phyloP scores from a whole-genome alignment of 148 eudicot species.

The Nepenthes gracilis region DNA sequence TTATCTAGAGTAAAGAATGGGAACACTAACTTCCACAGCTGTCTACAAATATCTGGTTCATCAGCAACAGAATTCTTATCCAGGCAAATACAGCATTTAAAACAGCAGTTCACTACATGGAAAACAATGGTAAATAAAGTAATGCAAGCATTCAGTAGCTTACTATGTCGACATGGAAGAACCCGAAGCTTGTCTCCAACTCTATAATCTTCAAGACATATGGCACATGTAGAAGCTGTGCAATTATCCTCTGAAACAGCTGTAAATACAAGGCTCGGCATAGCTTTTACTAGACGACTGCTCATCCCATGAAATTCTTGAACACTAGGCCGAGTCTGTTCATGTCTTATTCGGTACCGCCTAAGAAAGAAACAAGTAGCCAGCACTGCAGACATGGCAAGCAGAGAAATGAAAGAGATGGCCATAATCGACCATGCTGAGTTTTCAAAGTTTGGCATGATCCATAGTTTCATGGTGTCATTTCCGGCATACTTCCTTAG shows the following conservation, averaged over 20 bases:
- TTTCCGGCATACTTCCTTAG: conserved; percentile 39
- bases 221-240: conserved; percentile 79
- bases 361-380: conserved; percentile 87
- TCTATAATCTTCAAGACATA: conserved; percentile 80
- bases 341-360: conserved; percentile 62
- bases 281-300: conserved; percentile 70
- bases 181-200: conserved; percentile 79
- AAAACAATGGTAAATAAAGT: background rate
- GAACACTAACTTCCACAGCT: too few relatives aligned
- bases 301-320: conserved; percentile 91
- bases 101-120: background rate
- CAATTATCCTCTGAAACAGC: conserved; percentile 66
- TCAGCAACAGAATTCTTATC: background rate
- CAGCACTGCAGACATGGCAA: conserved; percentile 81
- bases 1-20: too few relatives aligned
- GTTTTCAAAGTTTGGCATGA: conserved; percentile 54
- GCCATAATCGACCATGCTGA: conserved; percentile 92
- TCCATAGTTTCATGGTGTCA: conserved; percentile 41
- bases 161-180: conserved; percentile 87
- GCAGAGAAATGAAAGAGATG: conserved; percentile 65
- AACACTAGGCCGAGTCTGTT: conserved; percentile 38
- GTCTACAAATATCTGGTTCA: too few relatives aligned
- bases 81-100: background rate
- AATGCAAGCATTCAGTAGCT: conserved; percentile 12
- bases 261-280: conserved; percentile 74